Evolutionary conservation across 345 rosid genomes (phyloP).

Genomic region (Psidium friedrichsthalianum): DNA sequence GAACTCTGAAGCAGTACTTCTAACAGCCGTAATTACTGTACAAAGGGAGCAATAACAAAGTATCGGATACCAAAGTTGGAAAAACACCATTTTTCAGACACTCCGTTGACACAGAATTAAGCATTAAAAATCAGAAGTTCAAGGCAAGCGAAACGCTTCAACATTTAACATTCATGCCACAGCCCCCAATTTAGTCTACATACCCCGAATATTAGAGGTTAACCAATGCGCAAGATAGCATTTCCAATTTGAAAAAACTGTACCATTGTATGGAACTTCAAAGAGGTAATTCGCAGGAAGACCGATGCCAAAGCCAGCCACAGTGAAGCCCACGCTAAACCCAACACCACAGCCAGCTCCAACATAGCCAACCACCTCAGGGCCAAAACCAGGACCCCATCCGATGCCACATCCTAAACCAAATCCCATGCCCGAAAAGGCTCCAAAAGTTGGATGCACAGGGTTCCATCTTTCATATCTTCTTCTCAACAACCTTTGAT

Average conservation of each 20-base stretch:
- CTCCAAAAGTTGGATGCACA: constrained; percentile 80
- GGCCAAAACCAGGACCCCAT: constrained; percentile 98
- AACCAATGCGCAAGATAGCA: not conserved
- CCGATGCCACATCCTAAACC: constrained; percentile 93
- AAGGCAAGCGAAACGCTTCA: not conserved
- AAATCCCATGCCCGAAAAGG: constrained; percentile 95
- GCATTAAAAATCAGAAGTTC: not conserved
- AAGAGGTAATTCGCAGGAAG: constrained; percentile 67
- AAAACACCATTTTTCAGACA: not conserved
- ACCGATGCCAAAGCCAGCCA: constrained; percentile 81
- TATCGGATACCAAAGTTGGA: not conserved
- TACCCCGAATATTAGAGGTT: not conserved
- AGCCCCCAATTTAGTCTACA: not conserved
- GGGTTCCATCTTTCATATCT: constrained; percentile 88
- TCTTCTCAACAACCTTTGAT: constrained; percentile 65
- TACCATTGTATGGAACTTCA: constrained; percentile 51
- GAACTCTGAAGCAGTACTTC: constrained; percentile 29
- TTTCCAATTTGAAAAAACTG: not conserved
- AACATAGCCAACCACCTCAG: constrained; percentile 79
- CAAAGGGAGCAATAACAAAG: not conserved
- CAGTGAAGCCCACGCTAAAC: constrained; percentile 76
- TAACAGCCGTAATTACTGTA: constrained; percentile 39
- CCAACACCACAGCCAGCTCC: constrained; percentile 95
- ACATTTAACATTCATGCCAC: not conserved
- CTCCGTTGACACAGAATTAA: not conserved